Conservation (phyloP, 139 green algal genomes). For the Tetratostichococcus sp. region DNA sequence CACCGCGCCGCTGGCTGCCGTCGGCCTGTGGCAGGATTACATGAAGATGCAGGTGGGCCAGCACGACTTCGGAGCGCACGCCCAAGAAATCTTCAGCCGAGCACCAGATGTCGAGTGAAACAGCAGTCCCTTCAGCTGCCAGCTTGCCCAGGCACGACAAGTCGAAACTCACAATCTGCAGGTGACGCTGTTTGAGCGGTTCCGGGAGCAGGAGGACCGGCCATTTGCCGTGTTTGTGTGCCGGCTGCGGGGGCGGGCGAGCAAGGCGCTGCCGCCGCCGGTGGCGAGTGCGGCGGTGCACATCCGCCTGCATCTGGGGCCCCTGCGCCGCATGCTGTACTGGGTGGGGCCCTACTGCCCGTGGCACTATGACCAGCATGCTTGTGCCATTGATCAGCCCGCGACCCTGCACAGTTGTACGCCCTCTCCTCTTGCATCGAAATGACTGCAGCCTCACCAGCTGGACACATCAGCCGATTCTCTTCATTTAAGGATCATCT, state of each 20-base stretch:
- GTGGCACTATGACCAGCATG: too few relatives aligned
- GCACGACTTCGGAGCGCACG: too few relatives aligned
- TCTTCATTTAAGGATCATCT: too few relatives aligned
- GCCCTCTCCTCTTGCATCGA: too few relatives aligned
- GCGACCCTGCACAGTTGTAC: too few relatives aligned
- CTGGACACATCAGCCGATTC: too few relatives aligned
- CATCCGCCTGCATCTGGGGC: not conserved
- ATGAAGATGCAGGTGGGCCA: not conserved
- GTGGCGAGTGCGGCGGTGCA: not conserved
- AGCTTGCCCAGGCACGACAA: too few relatives aligned
- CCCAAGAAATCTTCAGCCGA: too few relatives aligned
- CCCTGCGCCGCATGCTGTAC: not conserved
- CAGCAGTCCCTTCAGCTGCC: too few relatives aligned
- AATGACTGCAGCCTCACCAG: too few relatives aligned
- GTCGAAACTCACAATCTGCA: too few relatives aligned
- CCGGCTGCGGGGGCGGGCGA: not conserved
- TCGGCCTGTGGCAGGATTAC: not conserved
- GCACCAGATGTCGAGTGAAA: too few relatives aligned
- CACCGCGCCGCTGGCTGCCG: not conserved
- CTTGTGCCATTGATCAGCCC: not conserved
- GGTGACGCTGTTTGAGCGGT: not conserved
- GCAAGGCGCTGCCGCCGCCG: not conserved
- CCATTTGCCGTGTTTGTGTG: not conserved
- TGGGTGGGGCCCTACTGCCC: not conserved
- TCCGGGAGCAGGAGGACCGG: not conserved